A percentile compares a stretch with the other conserved stretches of the same genome.
These are phyloP conservation scores for Herpetospermum pedunculosum DNA, from an alignment of 306 rosid genomes.

Conservation along the genomic window DNA sequence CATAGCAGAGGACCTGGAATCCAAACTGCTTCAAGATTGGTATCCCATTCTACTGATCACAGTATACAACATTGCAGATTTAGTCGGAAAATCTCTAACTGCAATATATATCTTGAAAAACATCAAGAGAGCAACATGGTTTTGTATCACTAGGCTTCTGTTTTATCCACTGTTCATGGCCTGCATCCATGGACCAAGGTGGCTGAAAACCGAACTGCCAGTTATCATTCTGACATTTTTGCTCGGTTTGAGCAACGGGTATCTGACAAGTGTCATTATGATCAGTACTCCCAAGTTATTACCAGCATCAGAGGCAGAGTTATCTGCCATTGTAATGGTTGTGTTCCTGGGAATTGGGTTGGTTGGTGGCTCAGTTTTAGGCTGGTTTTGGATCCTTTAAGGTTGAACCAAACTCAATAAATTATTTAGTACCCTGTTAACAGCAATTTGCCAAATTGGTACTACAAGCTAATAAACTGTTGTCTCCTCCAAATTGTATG, in stretches of 20 bases:
- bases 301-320: constrained; percentile 48
- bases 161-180: constrained; percentile 77
- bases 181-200: constrained; percentile 70
- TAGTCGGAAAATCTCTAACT: constrained; percentile 67
- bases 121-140: constrained; percentile 46
- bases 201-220: constrained; percentile 63
- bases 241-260: constrained; percentile 81
- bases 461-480: background rate
- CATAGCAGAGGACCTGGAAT: constrained; percentile 63
- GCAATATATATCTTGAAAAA: constrained; percentile 50
- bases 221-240: constrained; percentile 51
- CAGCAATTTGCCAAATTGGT: background rate
- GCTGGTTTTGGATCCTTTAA: constrained; percentile 85
- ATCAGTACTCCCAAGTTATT: constrained; percentile 59
- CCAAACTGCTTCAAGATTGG: constrained; percentile 67
- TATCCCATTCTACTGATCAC: constrained; percentile 81
- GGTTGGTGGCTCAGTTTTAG: constrained; percentile 72
- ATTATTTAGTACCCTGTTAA: background rate
- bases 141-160: constrained; percentile 43
- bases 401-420: constrained; percentile 4
- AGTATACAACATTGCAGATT: constrained; percentile 59
- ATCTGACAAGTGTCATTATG: constrained; percentile 76
- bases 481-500: constrained; percentile 1
- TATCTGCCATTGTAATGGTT: constrained; percentile 72
- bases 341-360: constrained; percentile 74